Percentiles rank a stretch among this genome's conserved stretches.
phyloP scores from a whole-genome alignment of 306 rosid genomes.

The Trifolium pratense region DNA sequence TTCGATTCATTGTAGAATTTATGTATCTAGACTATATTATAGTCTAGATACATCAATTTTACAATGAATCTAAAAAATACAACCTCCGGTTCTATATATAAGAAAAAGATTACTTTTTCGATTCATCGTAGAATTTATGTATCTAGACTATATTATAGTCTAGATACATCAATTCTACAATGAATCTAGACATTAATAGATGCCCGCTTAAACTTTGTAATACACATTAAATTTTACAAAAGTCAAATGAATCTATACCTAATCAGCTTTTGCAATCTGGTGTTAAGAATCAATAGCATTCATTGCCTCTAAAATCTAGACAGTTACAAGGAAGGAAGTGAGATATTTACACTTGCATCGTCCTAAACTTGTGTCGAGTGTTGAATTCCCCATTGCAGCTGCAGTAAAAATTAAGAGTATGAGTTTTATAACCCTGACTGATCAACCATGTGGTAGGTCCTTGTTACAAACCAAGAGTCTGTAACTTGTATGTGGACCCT shows the following conservation, averaged over 20 bases:
- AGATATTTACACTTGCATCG: conserved; percentile 32
- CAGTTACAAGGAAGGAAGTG: conserved; percentile 1
- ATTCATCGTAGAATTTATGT: too few species aligned
- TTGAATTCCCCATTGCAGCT: conserved; percentile 26
- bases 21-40: too few species aligned
- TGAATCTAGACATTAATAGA: background rate
- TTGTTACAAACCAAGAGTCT: conserved; percentile 76
- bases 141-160: too few species aligned
- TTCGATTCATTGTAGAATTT: too few species aligned
- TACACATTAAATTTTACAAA: conserved; percentile 41
- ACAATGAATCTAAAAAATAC: too few species aligned
- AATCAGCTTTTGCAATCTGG: conserved; percentile 27
- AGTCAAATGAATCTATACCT: conserved; percentile 32
- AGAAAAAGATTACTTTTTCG: too few species aligned
- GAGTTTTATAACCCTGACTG: conserved; percentile 20
- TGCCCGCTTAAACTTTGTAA: conserved; percentile 24
- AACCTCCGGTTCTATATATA: too few species aligned
- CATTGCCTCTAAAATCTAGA: background rate
- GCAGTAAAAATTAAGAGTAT: conserved; percentile 21
- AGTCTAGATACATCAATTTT: too few species aligned
- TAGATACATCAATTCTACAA: too few species aligned
- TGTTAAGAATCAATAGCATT: conserved; percentile 33
- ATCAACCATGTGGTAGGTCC: conserved; percentile 34
- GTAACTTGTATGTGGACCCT: conserved; percentile 94
- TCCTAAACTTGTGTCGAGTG: conserved; percentile 20